These are phyloP conservation scores for Elaeis oleifera DNA, from an alignment of 202 grass and related monocot species.

Conservation along the genomic window DNA sequence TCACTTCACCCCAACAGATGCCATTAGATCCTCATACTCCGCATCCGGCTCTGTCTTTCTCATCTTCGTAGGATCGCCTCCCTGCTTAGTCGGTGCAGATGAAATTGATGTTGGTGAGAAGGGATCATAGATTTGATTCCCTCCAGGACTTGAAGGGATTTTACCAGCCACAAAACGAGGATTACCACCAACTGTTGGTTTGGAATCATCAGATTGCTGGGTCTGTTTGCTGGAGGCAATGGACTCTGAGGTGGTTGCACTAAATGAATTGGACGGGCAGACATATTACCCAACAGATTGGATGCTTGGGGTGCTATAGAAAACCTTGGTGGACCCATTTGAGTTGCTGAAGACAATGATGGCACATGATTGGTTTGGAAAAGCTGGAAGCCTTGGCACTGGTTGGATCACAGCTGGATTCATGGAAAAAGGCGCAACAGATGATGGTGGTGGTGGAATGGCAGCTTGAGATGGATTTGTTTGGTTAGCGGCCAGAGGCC, in stretches of 20 bases:
- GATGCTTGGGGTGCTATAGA: neutral
- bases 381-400: conserved; percentile 21
- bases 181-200: conserved; percentile 14
- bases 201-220: conserved; percentile 3
- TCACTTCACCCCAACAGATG: conserved; percentile 63
- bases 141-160: conserved; percentile 21
- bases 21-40: conserved; percentile 66
- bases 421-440: conserved; percentile 21
- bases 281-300: neutral
- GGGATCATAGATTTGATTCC: conserved; percentile 52
- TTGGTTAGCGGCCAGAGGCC: conserved; percentile 25
- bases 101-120: conserved; percentile 36
- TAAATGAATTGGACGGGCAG: conserved; percentile 25
- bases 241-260: conserved; percentile 26
- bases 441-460: conserved; percentile 29
- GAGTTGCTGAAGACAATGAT: conserved; percentile 15
- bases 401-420: conserved; percentile 21
- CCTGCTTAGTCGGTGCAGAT: conserved; percentile 25
- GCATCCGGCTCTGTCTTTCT: conserved; percentile 43
- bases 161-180: conserved; percentile 5
- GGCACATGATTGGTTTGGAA: conserved; percentile 14
- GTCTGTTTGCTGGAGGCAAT: conserved; percentile 19
- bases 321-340: conserved; percentile 5
- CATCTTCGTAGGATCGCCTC: neutral
- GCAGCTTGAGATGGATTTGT: conserved; percentile 22